Conservation (phyloP, 495 filamentous ascomycete species). For the Pyrenula aspistea region DNA sequence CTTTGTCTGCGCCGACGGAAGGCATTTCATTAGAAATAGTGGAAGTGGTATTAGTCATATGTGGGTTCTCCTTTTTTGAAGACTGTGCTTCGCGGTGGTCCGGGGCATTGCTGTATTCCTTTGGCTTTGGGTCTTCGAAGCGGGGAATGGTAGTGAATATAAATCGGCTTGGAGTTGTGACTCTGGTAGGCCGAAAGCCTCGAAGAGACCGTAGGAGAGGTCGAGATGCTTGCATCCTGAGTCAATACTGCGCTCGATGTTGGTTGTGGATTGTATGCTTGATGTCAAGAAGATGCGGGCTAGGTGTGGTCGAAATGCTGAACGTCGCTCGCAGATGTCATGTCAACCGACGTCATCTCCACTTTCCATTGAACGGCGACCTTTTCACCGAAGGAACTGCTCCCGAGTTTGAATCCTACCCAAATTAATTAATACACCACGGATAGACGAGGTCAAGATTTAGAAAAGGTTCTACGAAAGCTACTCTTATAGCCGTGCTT, state of each 20-base stretch:
- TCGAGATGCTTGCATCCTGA: not conserved
- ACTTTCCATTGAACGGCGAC: not conserved
- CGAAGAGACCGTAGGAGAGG: not conserved
- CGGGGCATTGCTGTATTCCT: slow-evolving; percentile 16
- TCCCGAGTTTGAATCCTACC: too few species aligned
- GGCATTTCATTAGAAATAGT: slow-evolving; percentile 54
- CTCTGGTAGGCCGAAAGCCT: not conserved
- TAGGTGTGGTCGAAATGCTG: too few species aligned
- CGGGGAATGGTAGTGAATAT: not conserved
- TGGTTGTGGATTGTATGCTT: too few species aligned
- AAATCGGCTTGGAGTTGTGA: not conserved
- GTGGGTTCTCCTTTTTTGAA: slow-evolving; percentile 44
- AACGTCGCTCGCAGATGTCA: not conserved
- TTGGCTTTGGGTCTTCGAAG: not conserved
- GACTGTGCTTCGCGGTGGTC: slow-evolving; percentile 41
- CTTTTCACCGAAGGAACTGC: too few species aligned
- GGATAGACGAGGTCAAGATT: too few species aligned
- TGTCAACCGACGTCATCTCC: not conserved
- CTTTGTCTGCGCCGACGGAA: slow-evolving; percentile 38
- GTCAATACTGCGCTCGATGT: too few species aligned
- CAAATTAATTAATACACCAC: too few species aligned
- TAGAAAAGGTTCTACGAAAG: too few species aligned
- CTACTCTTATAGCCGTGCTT: too few species aligned
- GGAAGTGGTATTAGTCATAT: slow-evolving; percentile 50
- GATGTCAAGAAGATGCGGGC: too few species aligned